Conservation (phyloP, 805 yeast genomes). For the Suhomyces faveliae region DNA sequence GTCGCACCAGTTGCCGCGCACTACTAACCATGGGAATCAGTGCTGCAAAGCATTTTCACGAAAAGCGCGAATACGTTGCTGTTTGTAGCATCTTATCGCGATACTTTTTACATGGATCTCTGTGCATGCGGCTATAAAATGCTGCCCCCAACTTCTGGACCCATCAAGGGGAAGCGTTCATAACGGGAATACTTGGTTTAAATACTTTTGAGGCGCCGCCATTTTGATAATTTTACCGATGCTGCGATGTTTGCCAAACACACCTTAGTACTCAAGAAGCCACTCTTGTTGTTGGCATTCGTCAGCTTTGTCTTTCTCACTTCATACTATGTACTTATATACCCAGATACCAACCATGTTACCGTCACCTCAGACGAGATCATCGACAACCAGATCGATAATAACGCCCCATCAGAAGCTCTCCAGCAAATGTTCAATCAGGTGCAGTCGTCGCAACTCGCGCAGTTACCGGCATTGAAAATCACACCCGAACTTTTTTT, state of each 20-base stretch:
- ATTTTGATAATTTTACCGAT: not conserved
- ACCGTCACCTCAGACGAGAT: not conserved
- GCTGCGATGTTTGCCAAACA: not conserved
- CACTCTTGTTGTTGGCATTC: not conserved
- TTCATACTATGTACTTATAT: not conserved
- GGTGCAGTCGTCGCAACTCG: not conserved
- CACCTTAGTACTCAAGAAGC: not conserved
- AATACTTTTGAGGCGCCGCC: not conserved
- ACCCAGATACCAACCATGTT: not conserved
- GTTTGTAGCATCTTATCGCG: not conserved
- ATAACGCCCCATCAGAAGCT: not conserved
- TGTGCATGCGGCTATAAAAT: not conserved
- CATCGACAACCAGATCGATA: not conserved
- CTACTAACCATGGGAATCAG: not conserved
- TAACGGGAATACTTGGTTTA: not conserved
- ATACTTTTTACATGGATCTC: not conserved
- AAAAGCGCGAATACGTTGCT: not conserved
- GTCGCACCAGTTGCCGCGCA: not conserved
- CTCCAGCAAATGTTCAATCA: not conserved
- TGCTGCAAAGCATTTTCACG: not conserved
- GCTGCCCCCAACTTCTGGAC: not conserved
- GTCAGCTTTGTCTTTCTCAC: constrained; percentile 2
- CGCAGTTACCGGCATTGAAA: not conserved
- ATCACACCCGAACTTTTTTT: not conserved
- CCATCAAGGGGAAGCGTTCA: not conserved